Evolutionary conservation across 352 stramenopile genomes (phyloP).

Genomic region (Globisporangium splendens): DNA sequence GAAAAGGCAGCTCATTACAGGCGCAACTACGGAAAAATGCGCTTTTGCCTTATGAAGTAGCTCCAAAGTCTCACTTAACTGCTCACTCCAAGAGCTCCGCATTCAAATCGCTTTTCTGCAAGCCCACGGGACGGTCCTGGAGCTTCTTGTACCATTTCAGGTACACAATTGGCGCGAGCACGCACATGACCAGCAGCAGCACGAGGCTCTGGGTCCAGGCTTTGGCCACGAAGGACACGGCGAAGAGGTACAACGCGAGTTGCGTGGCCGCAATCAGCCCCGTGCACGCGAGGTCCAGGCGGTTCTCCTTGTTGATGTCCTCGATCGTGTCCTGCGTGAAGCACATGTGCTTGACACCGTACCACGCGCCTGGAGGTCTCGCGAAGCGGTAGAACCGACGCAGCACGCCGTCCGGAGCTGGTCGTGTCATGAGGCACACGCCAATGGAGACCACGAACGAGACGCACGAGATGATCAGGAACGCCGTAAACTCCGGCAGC

Average conservation of each 20-base stretch:
- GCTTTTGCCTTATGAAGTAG: no score
- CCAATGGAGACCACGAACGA: slow-evolving; percentile 41
- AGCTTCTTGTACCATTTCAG: slow-evolving; percentile 77
- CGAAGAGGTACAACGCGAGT: slow-evolving; percentile 59
- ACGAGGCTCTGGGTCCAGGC: slow-evolving; percentile 56
- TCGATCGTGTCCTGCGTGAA: slow-evolving; percentile 45
- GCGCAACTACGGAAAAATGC: no score
- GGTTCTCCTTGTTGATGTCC: slow-evolving; percentile 62
- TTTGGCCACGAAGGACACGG: slow-evolving; percentile 59
- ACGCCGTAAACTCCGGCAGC: slow-evolving; percentile 48
- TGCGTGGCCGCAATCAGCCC: slow-evolving; percentile 60
- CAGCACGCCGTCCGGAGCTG: slow-evolving; percentile 44
- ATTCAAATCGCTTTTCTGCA: slow-evolving; percentile 41
- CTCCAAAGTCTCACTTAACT: neutral
- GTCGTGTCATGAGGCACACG: slow-evolving; percentile 36
- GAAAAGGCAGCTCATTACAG: no score
- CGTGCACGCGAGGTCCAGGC: slow-evolving; percentile 56
- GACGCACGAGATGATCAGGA: slow-evolving; percentile 58
- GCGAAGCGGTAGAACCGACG: slow-evolving; percentile 69
- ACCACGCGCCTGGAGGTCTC: slow-evolving; percentile 55
- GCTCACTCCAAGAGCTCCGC: slow-evolving; percentile 31
- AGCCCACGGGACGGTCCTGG: slow-evolving; percentile 46
- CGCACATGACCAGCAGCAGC: slow-evolving; percentile 32
- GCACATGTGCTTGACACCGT: slow-evolving; percentile 54
- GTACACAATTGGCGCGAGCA: slow-evolving; percentile 57